Conservation (phyloP, 2,329 filamentous ascomycete species). For the Fusarium transvaalense region DNA sequence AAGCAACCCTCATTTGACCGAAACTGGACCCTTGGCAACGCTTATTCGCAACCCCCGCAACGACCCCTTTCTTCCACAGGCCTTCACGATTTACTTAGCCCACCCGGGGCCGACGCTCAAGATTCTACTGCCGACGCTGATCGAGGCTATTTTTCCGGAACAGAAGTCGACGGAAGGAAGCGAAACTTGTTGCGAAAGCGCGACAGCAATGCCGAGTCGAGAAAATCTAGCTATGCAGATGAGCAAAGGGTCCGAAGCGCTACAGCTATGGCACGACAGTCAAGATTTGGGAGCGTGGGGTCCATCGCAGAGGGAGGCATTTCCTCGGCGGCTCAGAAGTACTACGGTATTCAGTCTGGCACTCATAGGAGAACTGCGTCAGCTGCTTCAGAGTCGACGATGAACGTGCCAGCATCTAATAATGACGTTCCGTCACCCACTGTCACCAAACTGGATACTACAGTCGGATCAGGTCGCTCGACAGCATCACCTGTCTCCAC, state of each 20-base stretch:
- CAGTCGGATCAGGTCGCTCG: slow-evolving; percentile 53
- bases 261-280: slow-evolving; percentile 77
- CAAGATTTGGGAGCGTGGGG: slow-evolving; percentile 82
- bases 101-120: slow-evolving; percentile 57
- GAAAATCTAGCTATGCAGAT: slow-evolving; percentile 81
- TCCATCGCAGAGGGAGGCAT: slow-evolving; percentile 73
- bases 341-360: slow-evolving; percentile 68
- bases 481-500: slow-evolving; percentile 61
- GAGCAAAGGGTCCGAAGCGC: slow-evolving; percentile 77
- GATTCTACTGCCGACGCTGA: slow-evolving; percentile 75
- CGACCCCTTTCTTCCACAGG: slow-evolving; percentile 68
- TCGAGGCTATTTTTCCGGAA: slow-evolving; percentile 92
- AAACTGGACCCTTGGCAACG: slow-evolving; percentile 74
- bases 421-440: slow-evolving; percentile 68
- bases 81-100: slow-evolving; percentile 59
- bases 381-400: slow-evolving; percentile 67
- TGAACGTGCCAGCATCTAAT: slow-evolving; percentile 65
- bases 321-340: slow-evolving; percentile 77
- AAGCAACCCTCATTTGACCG: slow-evolving; percentile 78
- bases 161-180: slow-evolving; percentile 81
- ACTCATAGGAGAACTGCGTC: slow-evolving; percentile 73
- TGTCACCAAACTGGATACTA: slow-evolving; percentile 71
- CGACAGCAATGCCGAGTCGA: slow-evolving; percentile 71
- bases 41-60: slow-evolving; percentile 56
- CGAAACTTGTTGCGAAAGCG: slow-evolving; percentile 87